These are phyloP conservation scores for Paramecium pentaurelia DNA, from an alignment of 73 alveolate genomes.

Conservation along the genomic window DNA sequence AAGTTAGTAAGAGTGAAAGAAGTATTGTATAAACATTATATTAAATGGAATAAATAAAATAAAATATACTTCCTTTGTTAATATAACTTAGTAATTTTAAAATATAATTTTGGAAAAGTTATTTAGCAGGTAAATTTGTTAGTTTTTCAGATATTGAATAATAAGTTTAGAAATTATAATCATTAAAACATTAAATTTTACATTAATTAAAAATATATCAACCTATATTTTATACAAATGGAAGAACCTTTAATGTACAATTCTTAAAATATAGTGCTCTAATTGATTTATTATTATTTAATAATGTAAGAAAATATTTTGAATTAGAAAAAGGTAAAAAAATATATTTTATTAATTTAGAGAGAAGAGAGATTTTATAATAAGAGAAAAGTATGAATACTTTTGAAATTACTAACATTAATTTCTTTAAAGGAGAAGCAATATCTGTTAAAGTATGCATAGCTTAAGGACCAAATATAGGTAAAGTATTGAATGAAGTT, in stretches of 20 bases:
- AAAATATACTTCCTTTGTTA: background rate
- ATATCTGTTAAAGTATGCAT: background rate
- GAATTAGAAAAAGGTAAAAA: background rate
- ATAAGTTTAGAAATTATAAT: background rate
- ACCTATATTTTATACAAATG: background rate
- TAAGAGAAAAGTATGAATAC: constrained; percentile 13
- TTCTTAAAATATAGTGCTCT: background rate
- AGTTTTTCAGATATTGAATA: background rate
- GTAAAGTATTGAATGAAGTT: background rate
- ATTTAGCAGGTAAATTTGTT: background rate
- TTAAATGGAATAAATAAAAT: constrained; percentile 9
- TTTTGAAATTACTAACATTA: background rate
- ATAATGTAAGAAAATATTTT: constrained; percentile 28
- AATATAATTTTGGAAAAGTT: background rate
- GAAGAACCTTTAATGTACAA: background rate
- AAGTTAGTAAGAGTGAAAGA: constrained; percentile 10
- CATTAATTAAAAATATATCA: background rate
- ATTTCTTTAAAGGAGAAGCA: constrained; percentile 1
- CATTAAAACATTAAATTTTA: background rate
- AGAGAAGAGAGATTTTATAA: background rate
- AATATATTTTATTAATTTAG: background rate
- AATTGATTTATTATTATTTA: background rate
- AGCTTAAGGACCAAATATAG: constrained; percentile 32
- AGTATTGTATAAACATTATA: constrained; percentile 9
- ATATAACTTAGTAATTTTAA: background rate